phyloP scores from a whole-genome alignment of 2,329 filamentous ascomycete genomes.

The Colletotrichum cereale region DNA sequence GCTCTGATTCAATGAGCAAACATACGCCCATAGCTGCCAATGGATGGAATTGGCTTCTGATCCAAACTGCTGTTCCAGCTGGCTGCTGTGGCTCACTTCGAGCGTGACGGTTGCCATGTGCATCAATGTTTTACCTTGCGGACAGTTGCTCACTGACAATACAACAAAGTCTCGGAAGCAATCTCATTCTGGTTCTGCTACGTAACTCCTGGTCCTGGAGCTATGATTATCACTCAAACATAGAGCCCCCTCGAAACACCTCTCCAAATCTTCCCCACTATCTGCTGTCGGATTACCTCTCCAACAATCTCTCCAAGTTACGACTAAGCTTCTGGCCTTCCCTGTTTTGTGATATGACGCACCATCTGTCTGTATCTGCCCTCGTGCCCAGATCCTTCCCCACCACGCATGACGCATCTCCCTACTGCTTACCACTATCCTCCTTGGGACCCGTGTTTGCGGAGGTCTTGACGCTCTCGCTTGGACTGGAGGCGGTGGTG shows the following conservation, averaged over 20 bases:
- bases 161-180: neutral
- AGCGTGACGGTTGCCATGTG: neutral
- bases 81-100: neutral
- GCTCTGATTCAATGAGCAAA: neutral
- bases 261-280: neutral
- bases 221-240: slow-evolving; percentile 7
- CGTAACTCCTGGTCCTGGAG: neutral
- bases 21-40: neutral
- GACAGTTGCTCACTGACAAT: too few relatives aligned
- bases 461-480: neutral
- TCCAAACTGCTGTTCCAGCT: too few relatives aligned
- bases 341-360: neutral
- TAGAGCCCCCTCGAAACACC: neutral
- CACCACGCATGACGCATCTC: neutral
- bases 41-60: neutral
- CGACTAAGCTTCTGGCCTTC: neutral
- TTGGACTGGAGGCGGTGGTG: neutral
- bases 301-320: slow-evolving; percentile 27
- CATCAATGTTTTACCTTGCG: neutral
- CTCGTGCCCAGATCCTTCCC: neutral
- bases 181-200: slow-evolving; percentile 7
- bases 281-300: slow-evolving; percentile 11
- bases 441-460: neutral
- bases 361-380: slow-evolving; percentile 1
- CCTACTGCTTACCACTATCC: slow-evolving; percentile 13